Percentiles rank a stretch among this genome's conserved stretches.
Evolutionary conservation across 2,329 filamentous ascomycete genomes (phyloP).

Genomic region (Verticillium dahliae): DNA sequence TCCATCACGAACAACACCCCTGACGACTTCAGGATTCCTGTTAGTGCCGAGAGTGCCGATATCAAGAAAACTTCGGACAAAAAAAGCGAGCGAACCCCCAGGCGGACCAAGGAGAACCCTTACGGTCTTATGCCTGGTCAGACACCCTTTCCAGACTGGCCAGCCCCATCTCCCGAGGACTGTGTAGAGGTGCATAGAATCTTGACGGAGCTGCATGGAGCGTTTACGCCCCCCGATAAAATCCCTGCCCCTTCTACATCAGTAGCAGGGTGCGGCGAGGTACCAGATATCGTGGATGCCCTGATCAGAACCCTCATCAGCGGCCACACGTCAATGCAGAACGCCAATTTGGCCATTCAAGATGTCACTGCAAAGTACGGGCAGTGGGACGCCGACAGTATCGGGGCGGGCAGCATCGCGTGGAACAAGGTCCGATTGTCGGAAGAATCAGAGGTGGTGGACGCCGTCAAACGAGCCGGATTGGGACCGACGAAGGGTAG

Average conservation of each 20-base stretch:
- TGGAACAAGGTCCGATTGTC: constrained; percentile 65
- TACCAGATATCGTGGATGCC: constrained; percentile 47
- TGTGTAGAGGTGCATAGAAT: constrained; percentile 64
- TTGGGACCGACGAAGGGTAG: constrained; percentile 64
- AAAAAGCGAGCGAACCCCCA: constrained; percentile 15
- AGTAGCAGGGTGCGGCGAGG: constrained; percentile 60
- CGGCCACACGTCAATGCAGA: constrained; percentile 39
- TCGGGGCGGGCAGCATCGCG: constrained; percentile 66
- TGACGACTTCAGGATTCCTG: not conserved
- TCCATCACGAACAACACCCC: not conserved
- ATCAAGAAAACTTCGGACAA: constrained; percentile 1
- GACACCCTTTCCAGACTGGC: constrained; percentile 63
- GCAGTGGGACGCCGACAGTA: constrained; percentile 47
- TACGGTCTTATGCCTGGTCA: constrained; percentile 48
- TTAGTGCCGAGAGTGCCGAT: not conserved
- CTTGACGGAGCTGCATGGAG: constrained; percentile 59
- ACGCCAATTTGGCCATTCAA: constrained; percentile 57
- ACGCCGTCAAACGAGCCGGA: constrained; percentile 65
- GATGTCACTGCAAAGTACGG: constrained; percentile 61
- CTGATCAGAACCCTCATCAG: constrained; percentile 47
- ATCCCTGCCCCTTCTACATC: constrained; percentile 65
- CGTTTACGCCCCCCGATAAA: constrained; percentile 55
- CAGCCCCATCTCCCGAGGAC: constrained; percentile 58
- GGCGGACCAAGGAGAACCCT: constrained; percentile 23
- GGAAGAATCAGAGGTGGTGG: constrained; percentile 52